Evolutionary conservation across 2,329 filamentous ascomycete species (phyloP).

Genomic region (Colletotrichum sp.): DNA sequence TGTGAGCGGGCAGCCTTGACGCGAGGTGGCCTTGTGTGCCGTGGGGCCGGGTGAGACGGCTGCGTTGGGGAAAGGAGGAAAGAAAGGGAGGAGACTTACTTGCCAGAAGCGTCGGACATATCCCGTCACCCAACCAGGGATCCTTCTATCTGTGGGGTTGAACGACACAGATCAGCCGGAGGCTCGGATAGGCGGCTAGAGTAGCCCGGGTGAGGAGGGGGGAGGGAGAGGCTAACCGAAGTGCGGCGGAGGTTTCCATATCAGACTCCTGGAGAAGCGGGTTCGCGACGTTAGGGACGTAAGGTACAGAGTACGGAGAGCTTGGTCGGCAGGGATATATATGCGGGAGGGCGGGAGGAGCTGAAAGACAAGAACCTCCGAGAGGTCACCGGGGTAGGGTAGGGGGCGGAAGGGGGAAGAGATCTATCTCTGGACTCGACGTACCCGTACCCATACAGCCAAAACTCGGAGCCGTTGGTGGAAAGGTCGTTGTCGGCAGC

Average conservation of each 20-base stretch:
- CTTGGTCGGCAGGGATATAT: slow-evolving; percentile 7
- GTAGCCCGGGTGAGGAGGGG: neutral
- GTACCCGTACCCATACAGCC: slow-evolving; percentile 97
- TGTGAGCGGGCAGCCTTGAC: neutral
- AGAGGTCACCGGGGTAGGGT: neutral
- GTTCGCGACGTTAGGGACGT: neutral
- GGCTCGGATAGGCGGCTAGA: slow-evolving; percentile 4
- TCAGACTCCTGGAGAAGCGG: slow-evolving; percentile 69
- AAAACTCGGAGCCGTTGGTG: slow-evolving; percentile 70
- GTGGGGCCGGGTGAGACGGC: slow-evolving; percentile 12
- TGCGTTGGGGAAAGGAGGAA: neutral
- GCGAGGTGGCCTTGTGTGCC: neutral
- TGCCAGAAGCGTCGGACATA: slow-evolving; percentile 99
- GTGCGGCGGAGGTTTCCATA: slow-evolving; percentile 97
- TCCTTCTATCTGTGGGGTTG: slow-evolving; percentile 68
- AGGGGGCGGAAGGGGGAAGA: neutral
- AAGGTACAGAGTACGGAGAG: neutral
- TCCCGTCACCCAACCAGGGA: slow-evolving; percentile 89
- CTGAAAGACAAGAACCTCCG: neutral
- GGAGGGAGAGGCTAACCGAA: slow-evolving; percentile 67
- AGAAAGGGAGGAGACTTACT: slow-evolving; percentile 59
- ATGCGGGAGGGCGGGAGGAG: neutral
- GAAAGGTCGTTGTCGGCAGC: slow-evolving; percentile 35
- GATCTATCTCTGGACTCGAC: slow-evolving; percentile 27
- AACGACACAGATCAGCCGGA: slow-evolving; percentile 16